Base-by-base conservation (phyloP, 768 basidiomycete genomes). In the Infundibulicybe gibba region DNA sequence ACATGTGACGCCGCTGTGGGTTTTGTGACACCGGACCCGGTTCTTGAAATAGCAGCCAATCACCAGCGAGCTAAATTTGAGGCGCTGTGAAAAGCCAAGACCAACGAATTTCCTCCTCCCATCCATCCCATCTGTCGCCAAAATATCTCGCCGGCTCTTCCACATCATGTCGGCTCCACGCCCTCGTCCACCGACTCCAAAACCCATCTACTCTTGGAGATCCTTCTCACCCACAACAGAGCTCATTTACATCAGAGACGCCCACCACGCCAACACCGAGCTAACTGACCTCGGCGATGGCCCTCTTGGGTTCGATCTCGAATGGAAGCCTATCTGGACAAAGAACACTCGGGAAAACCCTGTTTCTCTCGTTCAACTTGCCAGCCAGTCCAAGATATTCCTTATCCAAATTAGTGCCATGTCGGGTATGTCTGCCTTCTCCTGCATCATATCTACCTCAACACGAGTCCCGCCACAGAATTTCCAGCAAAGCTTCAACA, bases 331-430 rank as follows among this genome's bases (percentile, higher is more conserved):
- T 0, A 78, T 57, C 15, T 81, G 65, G 54, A 51, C 53, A 40
- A 81, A 78, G 57, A 80, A 83, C 15, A 57, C 63, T 19, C 56
- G 64, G 20, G 76, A 83, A 61, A 86, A 90, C 57, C 84, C 74
- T 17, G 82, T 87, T 15, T 81, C 90, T 2, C 72, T 91, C 17
- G 72, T 91, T 3, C 89, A 92, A 59, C 74, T 91, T 14, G 83
- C 87, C 2, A 80, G 70, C 51, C 56, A 64, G 3, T 60, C 78
- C 3, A 68, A 61, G 11, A 76, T 88, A 17, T 62, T 85, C 20
- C 76, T 91, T 3, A 60, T 90, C 5, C 89, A 91, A 52, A 56
- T 90, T 44, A 75, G 69, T 46, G 67, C 68, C 31, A 90, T 90
- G 84, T 55, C 46, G 59, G 63, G 74, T 75, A 63, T 14, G 19